Conservation (phyloP, 2,329 filamentous ascomycete species). For the Cadophora gregata region DNA sequence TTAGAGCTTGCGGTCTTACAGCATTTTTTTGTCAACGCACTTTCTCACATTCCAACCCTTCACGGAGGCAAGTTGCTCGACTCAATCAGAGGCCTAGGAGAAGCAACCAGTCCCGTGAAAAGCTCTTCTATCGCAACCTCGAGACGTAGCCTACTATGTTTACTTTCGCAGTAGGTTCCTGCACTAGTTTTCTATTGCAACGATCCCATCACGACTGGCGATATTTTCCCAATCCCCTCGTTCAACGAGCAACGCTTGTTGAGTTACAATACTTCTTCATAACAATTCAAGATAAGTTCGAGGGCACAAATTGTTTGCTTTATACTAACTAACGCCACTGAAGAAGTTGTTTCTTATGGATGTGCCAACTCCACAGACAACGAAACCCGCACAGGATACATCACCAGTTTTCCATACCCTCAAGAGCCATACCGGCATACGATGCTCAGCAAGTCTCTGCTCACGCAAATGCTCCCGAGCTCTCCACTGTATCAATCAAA, state of each 20-base stretch:
- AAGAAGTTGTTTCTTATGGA: too few relatives aligned
- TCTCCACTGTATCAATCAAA: too few relatives aligned
- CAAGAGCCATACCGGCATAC: too few relatives aligned
- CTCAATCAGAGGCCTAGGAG: not conserved
- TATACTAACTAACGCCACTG: too few relatives aligned
- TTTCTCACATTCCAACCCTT: not conserved
- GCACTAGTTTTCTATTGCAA: not conserved
- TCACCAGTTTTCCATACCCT: too few relatives aligned
- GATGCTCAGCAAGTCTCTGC: too few relatives aligned
- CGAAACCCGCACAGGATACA: too few relatives aligned
- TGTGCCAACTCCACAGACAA: too few relatives aligned
- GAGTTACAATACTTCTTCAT: not conserved
- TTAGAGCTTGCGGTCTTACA: not conserved
- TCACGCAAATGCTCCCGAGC: too few relatives aligned
- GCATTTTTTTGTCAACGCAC: too few relatives aligned
- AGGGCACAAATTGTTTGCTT: not conserved
- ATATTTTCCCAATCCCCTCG: too few relatives aligned
- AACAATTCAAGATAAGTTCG: not conserved
- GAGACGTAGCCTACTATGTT: not conserved
- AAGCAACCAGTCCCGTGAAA: not conserved
- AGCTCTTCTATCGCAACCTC: not conserved
- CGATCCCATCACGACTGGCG: not conserved
- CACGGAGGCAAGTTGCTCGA: not conserved
- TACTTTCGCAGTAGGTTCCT: not conserved
- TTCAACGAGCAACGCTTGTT: too few relatives aligned